Base-by-base conservation (phyloP, 345 rosid species). In the Draba incana region DNA sequence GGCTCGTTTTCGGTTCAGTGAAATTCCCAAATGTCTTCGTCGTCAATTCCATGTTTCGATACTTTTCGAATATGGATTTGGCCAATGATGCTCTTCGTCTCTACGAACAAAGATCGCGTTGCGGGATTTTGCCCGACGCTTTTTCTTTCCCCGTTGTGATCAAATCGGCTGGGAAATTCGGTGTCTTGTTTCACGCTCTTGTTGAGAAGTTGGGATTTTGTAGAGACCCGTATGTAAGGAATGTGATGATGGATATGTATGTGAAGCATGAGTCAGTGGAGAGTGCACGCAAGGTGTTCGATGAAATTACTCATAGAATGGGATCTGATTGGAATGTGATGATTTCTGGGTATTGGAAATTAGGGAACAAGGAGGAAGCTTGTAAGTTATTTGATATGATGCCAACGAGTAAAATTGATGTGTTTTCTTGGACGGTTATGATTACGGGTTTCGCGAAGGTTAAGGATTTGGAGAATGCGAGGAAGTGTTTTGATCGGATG, bases 241-340 rank as follows among this genome's bases (percentile, higher is more conserved):
- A 79, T 27, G 81, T 77, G 48, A 49, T 85, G 6, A 71, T 85
- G 78, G 63, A 35, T 64, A 9, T 23, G 57, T 78, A 78, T 10
- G 70, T 20, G 5, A 78, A 69, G 69, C 33, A 44, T 28, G 76
- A 76, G 30, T 79, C 54, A 11, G 53, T 80, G 23, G 71, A 44
- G 71, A 35, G 4, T 64, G 83, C 84, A 8, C 58, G 81, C 64
- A 72, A 66, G n/a, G 50, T 87, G 83, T 87, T 87, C 57, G 92
- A 87, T 77, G 79, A 79, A 77, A 83, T 85, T 80, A 44, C 85
- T 72, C 79, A 79, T 0, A 74, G 71, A 66, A 78, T 33, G 68
- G 4, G 68, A 20, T 78, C 61, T 31, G 84, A 81, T 62, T 85
- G 85, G 85, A 85, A 78, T 75, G 77, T 83, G 6, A 78, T 82